Evolutionary conservation across 805 yeast species (phyloP).

Genomic region (Hanseniaspora singularis): DNA sequence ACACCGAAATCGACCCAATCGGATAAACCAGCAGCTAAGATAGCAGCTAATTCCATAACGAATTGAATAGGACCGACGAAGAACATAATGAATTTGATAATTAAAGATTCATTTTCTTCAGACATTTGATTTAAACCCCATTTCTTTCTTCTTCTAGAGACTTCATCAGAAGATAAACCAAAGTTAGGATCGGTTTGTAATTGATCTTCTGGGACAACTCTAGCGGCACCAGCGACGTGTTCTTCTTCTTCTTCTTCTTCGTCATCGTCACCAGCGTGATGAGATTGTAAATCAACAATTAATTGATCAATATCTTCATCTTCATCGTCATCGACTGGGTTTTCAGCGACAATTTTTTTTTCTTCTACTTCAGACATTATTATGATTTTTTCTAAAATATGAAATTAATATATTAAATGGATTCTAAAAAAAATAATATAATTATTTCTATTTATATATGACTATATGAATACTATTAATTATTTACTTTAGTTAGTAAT

Average conservation of each 20-base stretch:
- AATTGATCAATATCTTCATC: conserved; percentile 63
- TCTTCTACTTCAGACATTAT: conserved; percentile 15
- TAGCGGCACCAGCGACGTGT: conserved; percentile 46
- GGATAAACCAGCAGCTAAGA: conserved; percentile 88
- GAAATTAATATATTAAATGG: neutral
- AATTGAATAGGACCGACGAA: conserved; percentile 93
- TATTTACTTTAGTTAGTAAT: too few relatives aligned
- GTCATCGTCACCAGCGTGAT: conserved; percentile 41
- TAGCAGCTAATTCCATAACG: conserved; percentile 95
- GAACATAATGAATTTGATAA: conserved; percentile 72
- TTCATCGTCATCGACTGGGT: conserved; percentile 39
- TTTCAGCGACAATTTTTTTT: conserved; percentile 13
- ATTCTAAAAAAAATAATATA: neutral
- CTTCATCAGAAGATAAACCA: conserved; percentile 74
- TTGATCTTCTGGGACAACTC: conserved; percentile 76
- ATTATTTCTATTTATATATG: too few relatives aligned
- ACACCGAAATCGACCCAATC: conserved; percentile 99
- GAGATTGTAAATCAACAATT: conserved; percentile 62
- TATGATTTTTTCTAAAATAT: neutral
- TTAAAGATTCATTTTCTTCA: conserved; percentile 70
- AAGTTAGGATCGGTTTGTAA: conserved; percentile 66
- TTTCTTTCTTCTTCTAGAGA: conserved; percentile 73
- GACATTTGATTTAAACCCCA: conserved; percentile 84
- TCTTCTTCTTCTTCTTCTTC: conserved; percentile 37
- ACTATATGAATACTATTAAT: too few relatives aligned